phyloP scores from a whole-genome alignment of 164 flowering plant genomes.

The Vitis riparia region DNA sequence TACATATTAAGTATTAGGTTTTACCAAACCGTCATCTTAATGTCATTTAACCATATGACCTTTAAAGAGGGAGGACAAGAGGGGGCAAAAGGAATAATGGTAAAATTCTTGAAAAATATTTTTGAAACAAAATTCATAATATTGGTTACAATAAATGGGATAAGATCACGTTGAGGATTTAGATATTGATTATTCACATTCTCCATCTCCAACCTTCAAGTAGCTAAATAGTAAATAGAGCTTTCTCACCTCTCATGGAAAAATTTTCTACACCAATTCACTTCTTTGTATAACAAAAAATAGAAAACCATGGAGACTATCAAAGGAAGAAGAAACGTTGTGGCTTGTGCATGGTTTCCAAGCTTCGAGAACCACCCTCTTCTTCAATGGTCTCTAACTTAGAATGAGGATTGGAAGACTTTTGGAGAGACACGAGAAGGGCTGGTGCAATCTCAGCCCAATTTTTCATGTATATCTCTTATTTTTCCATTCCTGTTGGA shows the following conservation, averaged over 20 bases:
- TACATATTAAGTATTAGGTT: too few species aligned
- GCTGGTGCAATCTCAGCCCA: constrained; percentile 18
- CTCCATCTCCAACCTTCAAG: too few species aligned
- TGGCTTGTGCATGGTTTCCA: background rate
- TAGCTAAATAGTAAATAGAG: too few species aligned
- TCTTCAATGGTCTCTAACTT: constrained; percentile 26
- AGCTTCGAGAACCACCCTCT: constrained; percentile 3
- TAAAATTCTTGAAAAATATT: too few species aligned
- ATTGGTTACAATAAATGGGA: too few species aligned
- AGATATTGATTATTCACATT: too few species aligned
- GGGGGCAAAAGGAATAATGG: too few species aligned
- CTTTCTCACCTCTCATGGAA: background rate
- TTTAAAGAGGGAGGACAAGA: too few species aligned
- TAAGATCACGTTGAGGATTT: too few species aligned
- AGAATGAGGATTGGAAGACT: background rate
- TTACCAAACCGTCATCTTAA: too few species aligned
- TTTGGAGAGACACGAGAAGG: constrained; percentile 9
- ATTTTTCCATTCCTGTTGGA: constrained; percentile 7
- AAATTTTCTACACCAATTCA: background rate
- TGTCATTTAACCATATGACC: too few species aligned
- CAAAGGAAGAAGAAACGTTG: constrained; percentile 6
- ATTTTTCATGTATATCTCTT: constrained; percentile 6
- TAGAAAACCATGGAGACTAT: constrained; percentile 5
- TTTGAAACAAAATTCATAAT: too few species aligned
- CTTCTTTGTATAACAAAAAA: constrained; percentile 4